phyloP scores from a whole-genome alignment of 2,329 filamentous ascomycete genomes.

The Cadophora malorum region DNA sequence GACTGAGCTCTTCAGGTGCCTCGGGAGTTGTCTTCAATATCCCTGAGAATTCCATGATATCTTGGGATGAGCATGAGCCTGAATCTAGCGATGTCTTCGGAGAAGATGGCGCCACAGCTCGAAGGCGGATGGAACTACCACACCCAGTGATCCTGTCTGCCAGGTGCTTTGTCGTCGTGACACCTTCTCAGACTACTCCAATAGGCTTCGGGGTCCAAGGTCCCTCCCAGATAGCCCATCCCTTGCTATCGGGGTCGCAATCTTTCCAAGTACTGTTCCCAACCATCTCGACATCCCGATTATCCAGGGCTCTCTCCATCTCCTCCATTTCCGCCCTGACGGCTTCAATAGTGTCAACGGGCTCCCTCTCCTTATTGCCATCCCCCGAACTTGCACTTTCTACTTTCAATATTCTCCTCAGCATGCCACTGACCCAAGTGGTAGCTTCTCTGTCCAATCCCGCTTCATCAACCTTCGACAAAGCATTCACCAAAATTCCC shows the following conservation, averaged over 20 bases:
- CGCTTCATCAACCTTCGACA: constrained; percentile 36
- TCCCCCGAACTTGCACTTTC: not conserved
- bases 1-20: not conserved
- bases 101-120: not conserved
- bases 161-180: not conserved
- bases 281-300: constrained; percentile 25
- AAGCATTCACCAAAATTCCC: constrained; percentile 35
- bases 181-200: constrained; percentile 24
- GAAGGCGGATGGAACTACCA: not conserved
- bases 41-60: not conserved
- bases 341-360: constrained; percentile 26
- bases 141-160: not conserved
- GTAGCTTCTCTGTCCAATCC: constrained; percentile 23
- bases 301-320: constrained; percentile 36
- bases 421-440: constrained; percentile 48
- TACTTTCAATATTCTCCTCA: constrained; percentile 48
- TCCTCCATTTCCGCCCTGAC: constrained; percentile 35
- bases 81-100: not conserved
- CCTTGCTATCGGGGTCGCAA: constrained; percentile 34
- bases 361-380: constrained; percentile 2
- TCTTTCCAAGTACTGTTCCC: constrained; percentile 20
- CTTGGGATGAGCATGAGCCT: not conserved
- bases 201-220: constrained; percentile 37
- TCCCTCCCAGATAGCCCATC: constrained; percentile 51
- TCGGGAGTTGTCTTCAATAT: not conserved